Base-by-base conservation (phyloP, 129 eudicot genomes). In the Heracleum sosnowskyi region DNA sequence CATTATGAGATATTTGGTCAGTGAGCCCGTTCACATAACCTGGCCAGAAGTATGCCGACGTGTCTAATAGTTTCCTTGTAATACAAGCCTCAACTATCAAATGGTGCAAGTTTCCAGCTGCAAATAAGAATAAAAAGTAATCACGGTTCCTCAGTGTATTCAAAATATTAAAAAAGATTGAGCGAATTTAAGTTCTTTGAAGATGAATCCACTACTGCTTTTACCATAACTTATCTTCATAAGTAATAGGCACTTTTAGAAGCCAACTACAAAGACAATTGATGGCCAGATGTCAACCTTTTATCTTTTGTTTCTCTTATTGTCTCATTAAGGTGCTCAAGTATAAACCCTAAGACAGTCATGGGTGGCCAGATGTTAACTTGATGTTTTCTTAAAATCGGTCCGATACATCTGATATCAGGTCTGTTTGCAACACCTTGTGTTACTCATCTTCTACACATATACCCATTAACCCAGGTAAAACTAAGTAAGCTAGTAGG, bases 21-120 rank as follows among this genome's bases (percentile, higher is more conserved):
- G 88, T 80, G 35, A 79, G 85, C 31, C 92, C 96, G 11, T 88
- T 90, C 22, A 90, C 96, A 78, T 91, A 94, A 75, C 98, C 97
- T n/a, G 98, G 97, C 98, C 98, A 94, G 79, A 86, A 91, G 84
- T 94, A 94, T 31, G 92, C 97, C 74, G 98, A 89, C 8, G 96
- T 88, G 79, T 94, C 98, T 86, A 91, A 69, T 63, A 94, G 91
- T 79, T 91, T 91, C 86, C 98, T 87, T 44, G 98, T 93, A 45
- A 94, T 89, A 84, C 98, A 94, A 78, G 98, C 86, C 75, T 94
- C 98, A 40, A 94, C 89, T 76, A 94, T 91, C 81, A 94, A 86
- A 83, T 94, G 98, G 80, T 85, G 91, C 86, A 94, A 87, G 90
- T 85, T 94, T 79, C 98, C 98, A 86, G 97, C 97, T 94, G 91